Conservation (phyloP, 2,329 filamentous ascomycete genomes). For the Apiospora arundinis region DNA sequence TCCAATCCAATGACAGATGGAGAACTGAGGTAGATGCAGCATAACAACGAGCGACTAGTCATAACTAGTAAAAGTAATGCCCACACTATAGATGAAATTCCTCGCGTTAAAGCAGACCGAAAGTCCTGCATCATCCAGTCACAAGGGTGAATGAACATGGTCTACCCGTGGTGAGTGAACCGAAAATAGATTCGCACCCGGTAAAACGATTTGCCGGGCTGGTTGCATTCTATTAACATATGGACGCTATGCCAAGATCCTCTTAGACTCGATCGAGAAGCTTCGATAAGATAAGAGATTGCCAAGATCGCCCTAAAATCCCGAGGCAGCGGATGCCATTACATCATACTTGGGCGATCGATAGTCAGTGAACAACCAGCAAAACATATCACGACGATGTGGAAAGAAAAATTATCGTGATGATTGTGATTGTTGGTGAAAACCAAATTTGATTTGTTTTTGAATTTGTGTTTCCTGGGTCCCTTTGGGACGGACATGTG, state of each 20-base stretch:
- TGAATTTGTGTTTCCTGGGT: not conserved
- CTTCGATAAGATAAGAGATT: conserved; percentile 13
- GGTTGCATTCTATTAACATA: too few species aligned
- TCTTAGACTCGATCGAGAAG: not conserved
- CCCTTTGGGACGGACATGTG: not conserved
- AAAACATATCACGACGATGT: not conserved
- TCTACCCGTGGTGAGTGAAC: too few species aligned
- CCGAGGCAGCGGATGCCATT: conserved; percentile 7
- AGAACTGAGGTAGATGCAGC: too few species aligned
- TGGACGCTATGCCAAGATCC: not conserved
- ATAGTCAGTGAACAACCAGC: not conserved
- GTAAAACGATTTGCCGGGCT: not conserved
- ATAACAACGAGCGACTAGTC: too few species aligned
- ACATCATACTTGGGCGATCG: not conserved
- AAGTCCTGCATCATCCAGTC: too few species aligned
- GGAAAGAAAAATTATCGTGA: not conserved
- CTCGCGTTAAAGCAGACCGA: too few species aligned
- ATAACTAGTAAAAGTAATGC: too few species aligned
- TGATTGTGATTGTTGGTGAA: not conserved
- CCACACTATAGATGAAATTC: too few species aligned
- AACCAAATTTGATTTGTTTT: not conserved
- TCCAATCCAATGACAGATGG: too few species aligned
- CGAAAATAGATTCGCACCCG: not conserved
- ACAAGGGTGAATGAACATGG: too few species aligned
- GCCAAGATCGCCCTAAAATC: conserved; percentile 9